Percentiles rank a stretch among this genome's conserved stretches.
Evolutionary conservation across 306 rosid species (phyloP).

Genomic region (Heteromeles arbutifolia): DNA sequence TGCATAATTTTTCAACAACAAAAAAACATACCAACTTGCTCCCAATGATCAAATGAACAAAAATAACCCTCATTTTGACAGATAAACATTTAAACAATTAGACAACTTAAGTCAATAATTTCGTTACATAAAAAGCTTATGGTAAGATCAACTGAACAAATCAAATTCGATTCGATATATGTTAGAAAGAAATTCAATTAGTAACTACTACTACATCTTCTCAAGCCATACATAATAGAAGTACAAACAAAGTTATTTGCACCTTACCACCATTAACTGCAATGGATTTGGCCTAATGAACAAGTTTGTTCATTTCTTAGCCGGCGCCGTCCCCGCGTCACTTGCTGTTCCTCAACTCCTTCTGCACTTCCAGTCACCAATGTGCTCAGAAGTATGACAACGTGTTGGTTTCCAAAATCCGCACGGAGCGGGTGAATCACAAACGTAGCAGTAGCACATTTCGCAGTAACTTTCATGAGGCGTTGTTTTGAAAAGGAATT

Average conservation of each 20-base stretch:
- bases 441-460: constrained; percentile 61
- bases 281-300: not conserved
- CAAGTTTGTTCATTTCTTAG: not conserved
- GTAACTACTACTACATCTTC: too few species aligned
- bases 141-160: too few species aligned
- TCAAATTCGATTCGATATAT: too few species aligned
- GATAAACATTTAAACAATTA: too few species aligned
- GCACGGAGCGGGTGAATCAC: constrained; percentile 31
- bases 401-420: constrained; percentile 20
- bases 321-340: too few species aligned
- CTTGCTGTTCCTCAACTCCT: not conserved
- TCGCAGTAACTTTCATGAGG: constrained; percentile 40
- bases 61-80: too few species aligned
- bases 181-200: too few species aligned
- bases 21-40: too few species aligned
- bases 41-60: accelerated
- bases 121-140: too few species aligned
- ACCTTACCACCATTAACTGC: not conserved
- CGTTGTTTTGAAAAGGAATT: constrained; percentile 44
- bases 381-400: constrained; percentile 20
- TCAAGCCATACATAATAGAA: too few species aligned
- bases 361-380: constrained; percentile 7
- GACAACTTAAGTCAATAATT: too few species aligned
- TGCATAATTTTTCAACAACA: too few species aligned
- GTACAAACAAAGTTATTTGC: not conserved